Conservation (phyloP, 441 rosid species). For the Populus hybrid region DNA sequence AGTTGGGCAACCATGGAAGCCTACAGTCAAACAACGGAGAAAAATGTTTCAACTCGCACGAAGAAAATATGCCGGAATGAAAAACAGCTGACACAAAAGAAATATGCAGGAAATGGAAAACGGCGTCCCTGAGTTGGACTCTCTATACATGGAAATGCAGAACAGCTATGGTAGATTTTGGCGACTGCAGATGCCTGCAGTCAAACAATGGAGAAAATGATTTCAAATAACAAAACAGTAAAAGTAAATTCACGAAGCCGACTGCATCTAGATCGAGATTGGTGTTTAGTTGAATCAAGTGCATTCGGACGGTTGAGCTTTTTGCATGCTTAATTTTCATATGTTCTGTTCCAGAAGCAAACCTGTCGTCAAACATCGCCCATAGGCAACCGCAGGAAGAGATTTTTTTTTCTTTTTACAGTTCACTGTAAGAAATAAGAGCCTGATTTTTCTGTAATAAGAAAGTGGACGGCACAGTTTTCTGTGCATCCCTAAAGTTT, state of each 20-base stretch:
- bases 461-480: neutral
- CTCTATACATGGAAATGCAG: neutral
- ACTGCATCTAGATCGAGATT: neutral
- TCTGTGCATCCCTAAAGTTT: neutral
- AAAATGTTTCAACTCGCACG: neutral
- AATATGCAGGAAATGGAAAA: neutral
- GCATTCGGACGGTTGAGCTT: neutral
- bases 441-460: neutral
- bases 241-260: neutral
- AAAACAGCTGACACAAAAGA: neutral
- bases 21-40: neutral
- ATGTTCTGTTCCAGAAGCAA: neutral
- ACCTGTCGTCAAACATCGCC: conserved; percentile 6
- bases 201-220: neutral
- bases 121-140: neutral
- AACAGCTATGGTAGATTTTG: neutral
- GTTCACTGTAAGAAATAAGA: conserved; percentile 1
- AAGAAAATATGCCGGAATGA: neutral
- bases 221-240: neutral
- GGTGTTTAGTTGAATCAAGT: neutral
- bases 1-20: conserved; percentile 5
- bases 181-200: neutral
- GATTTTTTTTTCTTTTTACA: neutral
- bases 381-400: neutral
- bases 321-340: neutral